phyloP scores from a whole-genome alignment of 208 protist genomes.

The Leishmania major region DNA sequence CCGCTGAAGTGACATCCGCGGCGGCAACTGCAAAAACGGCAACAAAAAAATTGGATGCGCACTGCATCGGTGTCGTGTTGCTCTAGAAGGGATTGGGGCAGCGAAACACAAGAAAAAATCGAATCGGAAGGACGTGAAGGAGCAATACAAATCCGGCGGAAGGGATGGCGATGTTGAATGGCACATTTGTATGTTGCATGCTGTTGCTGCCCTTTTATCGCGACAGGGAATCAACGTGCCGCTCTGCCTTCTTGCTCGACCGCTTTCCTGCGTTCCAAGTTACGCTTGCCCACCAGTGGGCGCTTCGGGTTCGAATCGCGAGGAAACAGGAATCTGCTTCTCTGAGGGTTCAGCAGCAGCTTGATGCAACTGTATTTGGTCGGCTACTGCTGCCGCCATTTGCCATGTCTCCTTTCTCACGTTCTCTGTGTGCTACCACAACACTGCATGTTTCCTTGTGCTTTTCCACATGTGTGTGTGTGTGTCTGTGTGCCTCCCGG shows the following conservation, averaged over 20 bases:
- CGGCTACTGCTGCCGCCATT: not conserved
- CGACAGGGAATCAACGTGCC: not conserved
- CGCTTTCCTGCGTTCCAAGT: not conserved
- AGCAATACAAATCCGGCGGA: too few species aligned
- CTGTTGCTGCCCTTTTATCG: too few species aligned
- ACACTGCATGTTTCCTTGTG: not conserved
- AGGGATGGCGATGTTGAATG: too few species aligned
- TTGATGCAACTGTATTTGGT: not conserved
- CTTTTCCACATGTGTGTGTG: not conserved
- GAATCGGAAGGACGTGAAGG: too few species aligned
- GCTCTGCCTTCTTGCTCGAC: not conserved
- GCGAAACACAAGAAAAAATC: too few species aligned
- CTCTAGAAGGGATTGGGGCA: too few species aligned
- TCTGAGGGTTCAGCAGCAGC: not conserved
- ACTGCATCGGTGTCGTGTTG: too few species aligned
- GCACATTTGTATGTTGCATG: too few species aligned
- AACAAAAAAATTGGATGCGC: too few species aligned
- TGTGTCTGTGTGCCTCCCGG: not conserved
- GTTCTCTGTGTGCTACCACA: not conserved
- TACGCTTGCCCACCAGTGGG: not conserved
- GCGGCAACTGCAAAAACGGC: too few species aligned
- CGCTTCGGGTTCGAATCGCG: not conserved
- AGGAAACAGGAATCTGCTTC: not conserved
- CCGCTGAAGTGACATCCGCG: too few species aligned
- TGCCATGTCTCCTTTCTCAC: not conserved